Evolutionary conservation across 331 rosid species (phyloP).

Genomic region (Dryas integrifolia): DNA sequence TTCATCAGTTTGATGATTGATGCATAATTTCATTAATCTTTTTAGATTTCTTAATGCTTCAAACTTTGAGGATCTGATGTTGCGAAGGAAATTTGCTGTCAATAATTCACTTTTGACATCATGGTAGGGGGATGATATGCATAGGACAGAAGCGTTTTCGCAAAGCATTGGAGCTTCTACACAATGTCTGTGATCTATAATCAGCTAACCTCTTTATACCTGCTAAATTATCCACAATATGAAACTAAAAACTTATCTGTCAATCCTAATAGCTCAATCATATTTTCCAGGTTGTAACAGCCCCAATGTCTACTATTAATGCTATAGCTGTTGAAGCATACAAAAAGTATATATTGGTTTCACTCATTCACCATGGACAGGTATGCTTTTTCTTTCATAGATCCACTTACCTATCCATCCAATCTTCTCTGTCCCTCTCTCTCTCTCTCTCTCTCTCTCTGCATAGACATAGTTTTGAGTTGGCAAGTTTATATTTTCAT

Average conservation of each 20-base stretch:
- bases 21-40: constrained; percentile 1
- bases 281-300: constrained; percentile 78
- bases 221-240: constrained; percentile 15
- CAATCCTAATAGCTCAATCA: constrained; percentile 16
- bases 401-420: not conserved
- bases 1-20: not conserved
- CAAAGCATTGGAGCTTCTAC: constrained; percentile 95
- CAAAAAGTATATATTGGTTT: constrained; percentile 76
- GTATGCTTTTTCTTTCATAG: constrained; percentile 42
- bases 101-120: constrained; percentile 31
- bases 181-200: constrained; percentile 53
- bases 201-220: constrained; percentile 11
- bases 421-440: too few relatives aligned
- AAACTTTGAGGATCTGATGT: constrained; percentile 9
- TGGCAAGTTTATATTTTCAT: not conserved
- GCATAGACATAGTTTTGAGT: not conserved
- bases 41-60: constrained; percentile 12
- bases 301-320: constrained; percentile 71
- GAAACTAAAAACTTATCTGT: not conserved
- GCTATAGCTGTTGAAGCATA: constrained; percentile 93
- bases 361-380: constrained; percentile 83
- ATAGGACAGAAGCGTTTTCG: constrained; percentile 74
- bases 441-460: not conserved
- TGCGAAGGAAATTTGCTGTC: constrained; percentile 14
- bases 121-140: constrained; percentile 86